A percentile compares a stretch with the other conserved stretches of the same genome.
Evolutionary conservation across 2,329 filamentous ascomycete species (phyloP).

Genomic region (Mollisiaceae sp.): DNA sequence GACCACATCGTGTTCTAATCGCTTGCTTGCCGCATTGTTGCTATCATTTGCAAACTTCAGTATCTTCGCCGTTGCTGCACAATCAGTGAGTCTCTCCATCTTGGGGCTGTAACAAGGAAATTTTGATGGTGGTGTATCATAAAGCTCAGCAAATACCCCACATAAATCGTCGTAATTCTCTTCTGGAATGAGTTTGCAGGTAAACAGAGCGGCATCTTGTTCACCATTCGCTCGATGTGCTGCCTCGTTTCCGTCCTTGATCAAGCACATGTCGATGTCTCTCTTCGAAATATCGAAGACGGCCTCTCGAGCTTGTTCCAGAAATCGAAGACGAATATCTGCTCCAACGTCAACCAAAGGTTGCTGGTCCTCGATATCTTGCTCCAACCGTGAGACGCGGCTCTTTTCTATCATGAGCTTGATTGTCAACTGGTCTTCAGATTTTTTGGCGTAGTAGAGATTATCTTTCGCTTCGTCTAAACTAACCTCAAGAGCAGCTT

Average conservation of each 20-base stretch:
- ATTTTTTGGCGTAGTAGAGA: no score
- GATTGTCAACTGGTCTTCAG: no score
- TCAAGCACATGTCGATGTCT: background rate
- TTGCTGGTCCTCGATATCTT: background rate
- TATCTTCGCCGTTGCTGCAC: no score
- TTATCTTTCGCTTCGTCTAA: no score
- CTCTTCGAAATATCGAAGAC: background rate
- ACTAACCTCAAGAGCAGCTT: no score
- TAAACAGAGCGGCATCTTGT: constrained; percentile 13
- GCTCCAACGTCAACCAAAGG: constrained; percentile 5
- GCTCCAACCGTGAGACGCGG: background rate
- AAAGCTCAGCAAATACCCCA: no score
- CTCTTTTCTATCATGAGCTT: no score
- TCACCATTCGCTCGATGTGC: constrained; percentile 12
- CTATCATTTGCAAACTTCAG: no score
- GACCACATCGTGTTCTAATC: no score
- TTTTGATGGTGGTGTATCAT: background rate
- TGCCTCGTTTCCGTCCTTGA: constrained; percentile 11
- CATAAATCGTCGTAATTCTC: constrained; percentile 15
- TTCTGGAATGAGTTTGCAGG: constrained; percentile 4
- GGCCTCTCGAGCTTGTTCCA: constrained; percentile 4
- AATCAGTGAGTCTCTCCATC: no score
- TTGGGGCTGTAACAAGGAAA: no score
- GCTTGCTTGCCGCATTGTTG: no score
- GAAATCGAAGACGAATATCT: constrained; percentile 1